Conservation (phyloP, 164 flowering plant species). For the Chloranthus sessilifolius region DNA sequence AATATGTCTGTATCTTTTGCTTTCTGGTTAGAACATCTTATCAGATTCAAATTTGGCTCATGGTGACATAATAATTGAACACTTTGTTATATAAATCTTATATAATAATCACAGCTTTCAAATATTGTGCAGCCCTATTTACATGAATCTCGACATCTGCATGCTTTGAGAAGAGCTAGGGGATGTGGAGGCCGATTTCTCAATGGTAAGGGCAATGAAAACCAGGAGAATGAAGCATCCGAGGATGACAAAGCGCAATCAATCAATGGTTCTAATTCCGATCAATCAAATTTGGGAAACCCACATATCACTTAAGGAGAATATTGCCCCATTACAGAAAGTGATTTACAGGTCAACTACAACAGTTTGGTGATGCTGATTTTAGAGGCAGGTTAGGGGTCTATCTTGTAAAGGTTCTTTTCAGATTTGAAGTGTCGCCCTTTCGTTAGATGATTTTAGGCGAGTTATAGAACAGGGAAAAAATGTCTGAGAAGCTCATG, state of each 20-base stretch:
- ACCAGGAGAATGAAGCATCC: slow-evolving; percentile 28
- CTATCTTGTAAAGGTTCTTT: slow-evolving; percentile 2
- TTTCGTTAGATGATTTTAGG: slow-evolving; percentile 4
- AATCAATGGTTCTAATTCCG: slow-evolving; percentile 32
- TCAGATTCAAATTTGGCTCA: too few relatives aligned
- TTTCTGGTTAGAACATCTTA: too few relatives aligned
- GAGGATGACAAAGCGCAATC: slow-evolving; percentile 33
- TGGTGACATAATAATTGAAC: too few relatives aligned
- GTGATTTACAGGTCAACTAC: too few relatives aligned
- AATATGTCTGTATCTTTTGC: too few relatives aligned
- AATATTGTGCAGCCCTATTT: slow-evolving; percentile 51
- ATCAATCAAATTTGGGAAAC: slow-evolving; percentile 7
- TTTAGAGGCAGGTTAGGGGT: too few relatives aligned
- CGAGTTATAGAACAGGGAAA: background rate
- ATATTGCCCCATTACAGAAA: slow-evolving; percentile 25
- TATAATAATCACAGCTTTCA: too few relatives aligned
- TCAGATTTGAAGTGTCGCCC: slow-evolving; percentile 1
- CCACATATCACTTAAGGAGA: slow-evolving; percentile 16
- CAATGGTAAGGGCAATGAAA: slow-evolving; percentile 47
- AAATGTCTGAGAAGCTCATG: too few relatives aligned
- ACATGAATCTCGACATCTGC: slow-evolving; percentile 67
- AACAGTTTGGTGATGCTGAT: too few relatives aligned
- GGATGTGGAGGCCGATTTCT: slow-evolving; percentile 75
- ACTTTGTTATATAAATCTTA: too few relatives aligned
- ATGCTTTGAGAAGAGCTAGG: slow-evolving; percentile 70